A percentile compares a stretch with the other conserved stretches of the same genome.
These are phyloP conservation scores for Aotearoamyces nothofagi DNA, from an alignment of 2,329 filamentous ascomycete species.

Conservation along the genomic window DNA sequence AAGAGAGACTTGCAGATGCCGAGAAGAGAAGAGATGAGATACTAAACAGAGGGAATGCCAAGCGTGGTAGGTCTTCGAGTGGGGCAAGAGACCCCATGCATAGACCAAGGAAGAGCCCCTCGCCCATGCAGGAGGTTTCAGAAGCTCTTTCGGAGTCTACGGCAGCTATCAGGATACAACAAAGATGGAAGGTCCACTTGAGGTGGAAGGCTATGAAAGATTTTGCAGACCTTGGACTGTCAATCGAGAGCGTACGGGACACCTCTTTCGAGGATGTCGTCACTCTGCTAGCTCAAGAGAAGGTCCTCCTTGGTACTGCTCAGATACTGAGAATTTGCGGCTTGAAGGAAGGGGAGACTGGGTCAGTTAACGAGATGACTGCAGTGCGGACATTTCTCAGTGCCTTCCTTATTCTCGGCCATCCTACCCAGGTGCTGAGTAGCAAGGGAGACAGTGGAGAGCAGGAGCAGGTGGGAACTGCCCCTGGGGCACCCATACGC, in stretches of 20 bases:
- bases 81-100: conserved; percentile 21
- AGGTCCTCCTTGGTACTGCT: conserved; percentile 49
- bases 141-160: conserved; percentile 37
- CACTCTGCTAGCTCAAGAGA: conserved; percentile 48
- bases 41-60: conserved; percentile 34
- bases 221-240: conserved; percentile 52
- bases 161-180: conserved; percentile 52
- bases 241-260: conserved; percentile 53
- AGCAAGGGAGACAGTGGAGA: conserved; percentile 47
- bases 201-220: conserved; percentile 45
- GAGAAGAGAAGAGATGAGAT: conserved; percentile 56
- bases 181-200: conserved; percentile 48
- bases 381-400: conserved; percentile 63
- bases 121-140: conserved; percentile 31
- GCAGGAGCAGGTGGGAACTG: conserved; percentile 38
- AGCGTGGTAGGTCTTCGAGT: conserved; percentile 38
- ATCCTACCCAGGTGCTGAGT: conserved; percentile 63
- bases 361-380: conserved; percentile 52
- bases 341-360: conserved; percentile 46
- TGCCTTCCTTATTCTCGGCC: conserved; percentile 65
- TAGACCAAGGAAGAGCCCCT: conserved; percentile 31
- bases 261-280: conserved; percentile 64
- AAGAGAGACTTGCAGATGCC: conserved; percentile 65
- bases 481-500: conserved; percentile 27
- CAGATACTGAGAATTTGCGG: conserved; percentile 55